Base-by-base conservation (phyloP, 345 rosid species). In the Euphorbia tirucalli region DNA sequence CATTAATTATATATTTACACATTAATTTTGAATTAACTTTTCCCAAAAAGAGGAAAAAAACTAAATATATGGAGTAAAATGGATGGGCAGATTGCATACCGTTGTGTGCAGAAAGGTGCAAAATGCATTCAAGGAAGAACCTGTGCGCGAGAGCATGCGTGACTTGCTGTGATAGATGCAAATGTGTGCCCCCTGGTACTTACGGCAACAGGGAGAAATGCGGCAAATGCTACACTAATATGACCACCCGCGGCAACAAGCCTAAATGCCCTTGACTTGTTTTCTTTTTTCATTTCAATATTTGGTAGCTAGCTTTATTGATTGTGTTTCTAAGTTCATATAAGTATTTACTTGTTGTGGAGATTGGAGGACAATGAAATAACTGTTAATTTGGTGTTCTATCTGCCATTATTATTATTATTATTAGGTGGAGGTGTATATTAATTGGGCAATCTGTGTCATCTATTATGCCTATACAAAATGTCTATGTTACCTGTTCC, bases 171-270 rank as follows among this genome's bases (percentile, higher is more conserved):
- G 81, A 82, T 77, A 78, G 95, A 61, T 94, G 98, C 92, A 94
- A 83, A 72, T 94, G 98, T 27, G 98, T 93, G 61, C 98, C 98
- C 0, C 98, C 97, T 41, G 97, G 98, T 21, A 94, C 97, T 10
- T 90, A 83, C 58, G 98, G 98, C 21, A 92, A 92, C 81, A 83
- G 79, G 25, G 95, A 92, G 78, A 79, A 71, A 73, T 94, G 97
- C 75, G 97, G 98, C 71, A 84, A 82, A 76, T 94, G 98, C 77
- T 94, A 94, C 87, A 90, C 85, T 54, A 84, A 79, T 21, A 88
- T 92, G 97, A 92, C 85, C 78, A 91, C 97, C 54, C 88, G 72
- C 68, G 77, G 82, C 48, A 87, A 86, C 76, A 84, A 22, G 74
- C 59, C 74, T 61, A 93, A 93, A 77, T 93, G 98, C 81, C 98